Evolutionary conservation across 2,329 filamentous ascomycete genomes (phyloP).

Genomic region (Fusarium tjaetaba): DNA sequence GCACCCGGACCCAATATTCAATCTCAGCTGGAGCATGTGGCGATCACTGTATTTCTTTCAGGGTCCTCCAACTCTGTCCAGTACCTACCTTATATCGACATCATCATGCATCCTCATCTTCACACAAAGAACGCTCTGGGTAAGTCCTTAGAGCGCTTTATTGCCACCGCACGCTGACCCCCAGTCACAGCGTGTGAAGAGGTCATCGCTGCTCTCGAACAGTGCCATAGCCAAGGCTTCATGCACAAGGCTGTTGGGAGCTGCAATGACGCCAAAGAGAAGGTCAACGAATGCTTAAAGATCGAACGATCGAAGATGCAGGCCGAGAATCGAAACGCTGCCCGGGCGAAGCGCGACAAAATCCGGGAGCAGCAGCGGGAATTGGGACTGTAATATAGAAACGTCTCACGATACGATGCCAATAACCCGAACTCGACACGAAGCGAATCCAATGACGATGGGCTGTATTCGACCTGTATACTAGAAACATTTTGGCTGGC

Average conservation of each 20-base stretch:
- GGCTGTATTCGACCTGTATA: conserved; percentile 17
- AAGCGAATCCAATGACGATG: not conserved
- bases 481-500: conserved; percentile 19
- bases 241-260: conserved; percentile 89
- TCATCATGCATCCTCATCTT: conserved; percentile 93
- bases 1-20: conserved; percentile 37
- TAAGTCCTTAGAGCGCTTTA: conserved; percentile 51
- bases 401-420: not conserved
- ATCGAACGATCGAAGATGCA: conserved; percentile 83
- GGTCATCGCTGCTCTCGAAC: conserved; percentile 91
- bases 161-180: conserved; percentile 26
- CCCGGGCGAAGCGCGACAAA: conserved; percentile 73
- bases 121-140: conserved; percentile 92
- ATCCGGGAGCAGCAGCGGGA: conserved; percentile 77
- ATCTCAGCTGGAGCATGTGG: conserved; percentile 14
- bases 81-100: not conserved
- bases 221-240: conserved; percentile 94
- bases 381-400: conserved; percentile 47
- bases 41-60: conserved; percentile 33
- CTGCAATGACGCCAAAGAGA: conserved; percentile 86
- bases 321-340: conserved; percentile 75
- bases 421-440: not conserved
- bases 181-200: conserved; percentile 83
- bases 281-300: conserved; percentile 86
- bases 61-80: conserved; percentile 25